Conservation (phyloP, 495 filamentous ascomycete genomes). For the Lepraria neglecta region DNA sequence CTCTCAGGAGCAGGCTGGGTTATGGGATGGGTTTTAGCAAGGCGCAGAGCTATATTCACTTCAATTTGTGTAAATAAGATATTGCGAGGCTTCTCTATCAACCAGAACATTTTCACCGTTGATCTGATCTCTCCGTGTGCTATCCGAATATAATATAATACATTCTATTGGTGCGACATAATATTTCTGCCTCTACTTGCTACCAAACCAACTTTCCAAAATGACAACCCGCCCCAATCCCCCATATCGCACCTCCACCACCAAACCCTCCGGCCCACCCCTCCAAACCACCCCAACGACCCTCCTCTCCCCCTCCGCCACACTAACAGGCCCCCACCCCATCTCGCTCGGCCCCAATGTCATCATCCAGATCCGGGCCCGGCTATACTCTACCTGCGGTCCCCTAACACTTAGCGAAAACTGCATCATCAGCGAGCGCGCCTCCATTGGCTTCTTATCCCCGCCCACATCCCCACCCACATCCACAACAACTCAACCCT, state of each 20-base stretch:
- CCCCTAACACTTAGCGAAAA: slow-evolving; percentile 57
- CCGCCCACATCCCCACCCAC: neutral
- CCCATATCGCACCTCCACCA: slow-evolving; percentile 10
- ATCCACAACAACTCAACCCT: neutral
- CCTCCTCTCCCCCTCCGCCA: slow-evolving; percentile 58
- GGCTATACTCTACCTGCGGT: slow-evolving; percentile 52
- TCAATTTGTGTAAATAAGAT: neutral
- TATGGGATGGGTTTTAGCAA: neutral
- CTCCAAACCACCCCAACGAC: slow-evolving; percentile 46
- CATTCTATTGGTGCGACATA: too few species aligned
- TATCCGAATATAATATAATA: too few species aligned
- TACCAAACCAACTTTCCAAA: neutral
- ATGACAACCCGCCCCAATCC: slow-evolving; percentile 20
- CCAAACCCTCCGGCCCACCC: slow-evolving; percentile 22
- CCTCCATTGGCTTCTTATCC: slow-evolving; percentile 38
- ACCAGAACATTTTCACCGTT: too few species aligned
- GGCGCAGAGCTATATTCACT: neutral
- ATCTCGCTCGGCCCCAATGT: slow-evolving; percentile 56
- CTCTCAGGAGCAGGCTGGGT: neutral
- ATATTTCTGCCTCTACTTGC: too few species aligned
- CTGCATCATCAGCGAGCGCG: slow-evolving; percentile 63
- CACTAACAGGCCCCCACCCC: slow-evolving; percentile 54
- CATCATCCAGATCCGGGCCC: slow-evolving; percentile 64
- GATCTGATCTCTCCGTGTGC: too few species aligned
- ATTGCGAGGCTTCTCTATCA: neutral